Base-by-base conservation (phyloP, 1,139 yeast genomes). In the Zhuliangozyma blackwelliae region DNA sequence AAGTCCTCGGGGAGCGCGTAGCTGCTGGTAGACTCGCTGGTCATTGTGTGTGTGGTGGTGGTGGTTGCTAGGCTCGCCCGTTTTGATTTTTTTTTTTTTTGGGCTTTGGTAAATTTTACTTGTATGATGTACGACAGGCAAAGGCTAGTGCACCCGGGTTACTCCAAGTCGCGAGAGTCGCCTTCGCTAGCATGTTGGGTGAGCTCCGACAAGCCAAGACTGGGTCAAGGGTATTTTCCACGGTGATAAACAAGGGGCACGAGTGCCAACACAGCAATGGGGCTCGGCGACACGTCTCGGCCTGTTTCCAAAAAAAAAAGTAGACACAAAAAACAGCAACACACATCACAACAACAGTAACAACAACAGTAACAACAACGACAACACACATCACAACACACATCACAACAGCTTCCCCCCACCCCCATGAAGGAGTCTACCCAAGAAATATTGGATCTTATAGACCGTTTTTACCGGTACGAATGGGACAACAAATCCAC, bases 1-100 rank as follows among this genome's bases (percentile, higher is more conserved):
- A 68, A 68, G 33, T 59, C 46, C 5, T 45, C 42, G 19, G 65
- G 61, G n/a, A 64, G 33, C 20, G 27, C 25, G n/a, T 22, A 22
- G 10, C 10, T 9, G 23, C 23, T 22, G 23, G 23, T 22, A 6
- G 23, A 9, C 9, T 22, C 23, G 23, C 10, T 9, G 10, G 23
- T 7, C 23, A 22, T 22, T 7, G 22, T 21, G 11, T 7, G 11
- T 11, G 23, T 5, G 16, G 8, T 12, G 10, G 28, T 12, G 20
- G 13, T 25, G 9, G 12, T 32, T 19, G 27, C 12, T 7, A 11
- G 12, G 9, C 32, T 29, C 7, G 23, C 7, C 16, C 11, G n/a
- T n/a, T n/a, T n/a, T n/a, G n/a, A 10, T 7, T n/a, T 22, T 22
- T 32, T 32, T 23, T 25, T 25, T 23, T 11, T 31, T 23, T 21